Conservation (phyloP, 257 asterid species). For the Ocimum tenuiflorum region DNA sequence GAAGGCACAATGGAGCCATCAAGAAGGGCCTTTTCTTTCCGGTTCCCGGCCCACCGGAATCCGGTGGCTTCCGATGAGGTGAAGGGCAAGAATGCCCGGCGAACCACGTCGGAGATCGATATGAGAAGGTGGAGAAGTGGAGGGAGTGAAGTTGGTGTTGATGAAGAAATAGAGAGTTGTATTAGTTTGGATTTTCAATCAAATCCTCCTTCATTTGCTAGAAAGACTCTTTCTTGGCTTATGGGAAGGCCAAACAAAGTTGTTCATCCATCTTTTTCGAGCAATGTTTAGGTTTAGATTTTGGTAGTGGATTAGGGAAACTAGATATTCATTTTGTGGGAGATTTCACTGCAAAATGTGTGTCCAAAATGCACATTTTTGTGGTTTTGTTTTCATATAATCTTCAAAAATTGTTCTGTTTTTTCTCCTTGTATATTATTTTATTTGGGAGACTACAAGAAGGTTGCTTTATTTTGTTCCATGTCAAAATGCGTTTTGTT, state of each 20-base stretch:
- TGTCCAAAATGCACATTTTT: neutral
- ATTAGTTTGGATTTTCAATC: conserved; percentile 54
- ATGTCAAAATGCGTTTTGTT: neutral
- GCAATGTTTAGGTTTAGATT: conserved; percentile 37
- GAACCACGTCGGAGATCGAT: conserved; percentile 48
- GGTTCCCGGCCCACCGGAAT: conserved; percentile 35
- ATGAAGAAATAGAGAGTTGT: conserved; percentile 38
- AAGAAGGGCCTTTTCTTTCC: conserved; percentile 64
- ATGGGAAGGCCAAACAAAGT: conserved; percentile 73
- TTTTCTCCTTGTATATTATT: neutral
- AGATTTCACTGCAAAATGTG: too few species aligned
- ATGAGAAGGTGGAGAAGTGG: conserved; percentile 48
- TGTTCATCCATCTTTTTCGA: conserved; percentile 47
- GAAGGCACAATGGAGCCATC: conserved; percentile 25
- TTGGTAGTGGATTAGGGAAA: neutral
- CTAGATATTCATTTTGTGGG: neutral
- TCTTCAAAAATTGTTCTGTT: neutral
- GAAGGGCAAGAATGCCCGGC: conserved; percentile 35
- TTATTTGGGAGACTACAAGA: neutral
- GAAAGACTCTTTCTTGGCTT: conserved; percentile 70
- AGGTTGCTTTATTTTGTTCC: neutral
- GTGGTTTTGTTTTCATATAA: neutral
- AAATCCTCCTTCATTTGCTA: conserved; percentile 58
- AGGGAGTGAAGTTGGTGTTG: conserved; percentile 40
- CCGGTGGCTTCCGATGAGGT: conserved; percentile 17